A percentile compares a stretch with the other conserved stretches of the same genome.
Conservation (phyloP, 2,329 filamentous ascomycete genomes). For the Xenoacremonium recifei region DNA sequence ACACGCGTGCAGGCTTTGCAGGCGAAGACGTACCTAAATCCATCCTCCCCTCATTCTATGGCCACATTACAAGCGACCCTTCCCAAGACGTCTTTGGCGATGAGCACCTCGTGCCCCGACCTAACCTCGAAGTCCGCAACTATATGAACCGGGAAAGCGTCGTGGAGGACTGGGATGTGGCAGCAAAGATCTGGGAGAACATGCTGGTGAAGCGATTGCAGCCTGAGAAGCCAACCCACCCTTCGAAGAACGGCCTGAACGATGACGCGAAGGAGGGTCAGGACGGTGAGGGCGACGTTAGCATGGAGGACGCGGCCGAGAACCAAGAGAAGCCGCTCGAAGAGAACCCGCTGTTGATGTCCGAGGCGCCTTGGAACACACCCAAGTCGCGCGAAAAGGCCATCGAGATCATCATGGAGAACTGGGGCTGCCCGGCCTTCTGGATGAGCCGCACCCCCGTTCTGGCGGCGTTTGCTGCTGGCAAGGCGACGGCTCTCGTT, state of each 20-base stretch:
- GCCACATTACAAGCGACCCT: conserved; percentile 47
- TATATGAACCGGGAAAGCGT: conserved; percentile 87
- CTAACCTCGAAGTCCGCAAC: conserved; percentile 81
- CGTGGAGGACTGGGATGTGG: conserved; percentile 95
- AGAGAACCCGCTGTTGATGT: conserved; percentile 90
- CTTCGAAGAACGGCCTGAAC: conserved; percentile 76
- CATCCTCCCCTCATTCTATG: conserved; percentile 88
- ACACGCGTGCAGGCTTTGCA: conserved; percentile 90
- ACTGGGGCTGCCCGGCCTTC: conserved; percentile 92
- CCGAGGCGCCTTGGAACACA: conserved; percentile 90
- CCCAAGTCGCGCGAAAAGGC: conserved; percentile 87
- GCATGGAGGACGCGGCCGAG: conserved; percentile 52
- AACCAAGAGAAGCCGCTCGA: conserved; percentile 73
- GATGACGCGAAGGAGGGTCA: conserved; percentile 59
- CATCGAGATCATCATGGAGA: conserved; percentile 96
- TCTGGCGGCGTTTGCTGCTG: conserved; percentile 85
- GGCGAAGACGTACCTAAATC: conserved; percentile 97
- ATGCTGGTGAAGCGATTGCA: conserved; percentile 87
- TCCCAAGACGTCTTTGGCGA: conserved; percentile 77
- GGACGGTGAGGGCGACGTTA: conserved; percentile 60
- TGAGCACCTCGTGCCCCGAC: conserved; percentile 77
- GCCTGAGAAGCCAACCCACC: conserved; percentile 66
- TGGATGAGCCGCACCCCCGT: conserved; percentile 89
- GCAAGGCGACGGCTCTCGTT: conserved; percentile 89
- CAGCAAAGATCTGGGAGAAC: conserved; percentile 87